A percentile compares a stretch with the other conserved stretches of the same genome.
phyloP scores from a whole-genome alignment of 2,329 filamentous ascomycete genomes.

The Xylaria multiplex region DNA sequence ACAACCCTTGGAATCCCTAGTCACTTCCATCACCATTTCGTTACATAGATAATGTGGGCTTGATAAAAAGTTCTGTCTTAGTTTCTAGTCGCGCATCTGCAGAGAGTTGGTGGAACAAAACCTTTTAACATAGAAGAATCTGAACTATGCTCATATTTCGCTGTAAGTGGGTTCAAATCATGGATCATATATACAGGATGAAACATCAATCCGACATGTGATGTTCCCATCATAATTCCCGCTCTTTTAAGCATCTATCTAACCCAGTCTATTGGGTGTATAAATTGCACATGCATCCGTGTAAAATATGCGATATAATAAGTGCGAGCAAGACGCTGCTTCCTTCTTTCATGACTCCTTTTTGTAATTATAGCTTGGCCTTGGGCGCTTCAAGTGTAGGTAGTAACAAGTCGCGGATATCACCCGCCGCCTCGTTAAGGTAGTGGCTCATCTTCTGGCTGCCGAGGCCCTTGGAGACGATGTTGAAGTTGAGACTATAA shows the following conservation, averaged over 20 bases:
- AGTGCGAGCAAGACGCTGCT: conserved; percentile 6
- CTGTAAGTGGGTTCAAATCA: neutral
- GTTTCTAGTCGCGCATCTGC: too few relatives aligned
- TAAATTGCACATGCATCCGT: neutral
- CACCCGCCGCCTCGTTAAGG: conserved; percentile 90
- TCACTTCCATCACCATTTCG: too few relatives aligned
- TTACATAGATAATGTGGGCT: too few relatives aligned
- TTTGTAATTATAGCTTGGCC: conserved; percentile 78
- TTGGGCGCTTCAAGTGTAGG: conserved; percentile 82
- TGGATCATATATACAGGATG: conserved; percentile 26
- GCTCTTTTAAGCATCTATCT: conserved; percentile 1
- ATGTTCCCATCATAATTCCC: neutral
- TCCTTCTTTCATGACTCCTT: neutral
- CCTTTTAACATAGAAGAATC: neutral
- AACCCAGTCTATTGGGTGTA: conserved; percentile 17
- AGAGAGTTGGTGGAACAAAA: too few relatives aligned
- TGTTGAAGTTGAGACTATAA: conserved; percentile 91
- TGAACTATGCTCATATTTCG: neutral
- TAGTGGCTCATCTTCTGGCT: conserved; percentile 91
- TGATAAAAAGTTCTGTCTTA: too few relatives aligned
- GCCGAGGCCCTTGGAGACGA: conserved; percentile 92
- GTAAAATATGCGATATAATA: neutral
- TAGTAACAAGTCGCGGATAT: conserved; percentile 86
- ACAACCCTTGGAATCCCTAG: neutral
- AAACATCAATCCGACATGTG: conserved; percentile 1